Conservation (phyloP, 106 monocot species). For the Acanthochlamys bracteata region DNA sequence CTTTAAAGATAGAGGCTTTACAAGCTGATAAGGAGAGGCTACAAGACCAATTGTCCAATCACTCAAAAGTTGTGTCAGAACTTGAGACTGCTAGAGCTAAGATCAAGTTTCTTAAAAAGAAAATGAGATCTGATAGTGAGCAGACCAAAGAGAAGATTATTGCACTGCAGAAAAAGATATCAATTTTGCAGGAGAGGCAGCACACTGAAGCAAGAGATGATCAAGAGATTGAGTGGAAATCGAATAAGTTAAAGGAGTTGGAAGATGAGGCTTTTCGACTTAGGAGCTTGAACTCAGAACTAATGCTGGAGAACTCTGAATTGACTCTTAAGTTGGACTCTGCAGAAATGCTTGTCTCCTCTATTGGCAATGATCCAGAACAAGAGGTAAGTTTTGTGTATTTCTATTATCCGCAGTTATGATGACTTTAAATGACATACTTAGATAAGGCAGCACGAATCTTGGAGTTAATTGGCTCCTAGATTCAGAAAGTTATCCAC, state of each 20-base stretch:
- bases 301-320: conserved; percentile 37
- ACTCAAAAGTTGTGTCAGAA: conserved; percentile 17
- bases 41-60: conserved; percentile 23
- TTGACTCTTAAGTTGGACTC: conserved; percentile 32
- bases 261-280: conserved; percentile 38
- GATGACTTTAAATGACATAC: too few relatives aligned
- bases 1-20: conserved; percentile 41
- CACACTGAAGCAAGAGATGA: conserved; percentile 1
- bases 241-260: conserved; percentile 39
- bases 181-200: conserved; percentile 16
- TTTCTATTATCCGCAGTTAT: neutral
- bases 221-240: conserved; percentile 18
- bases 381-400: conserved; percentile 17
- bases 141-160: conserved; percentile 29
- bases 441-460: too few relatives aligned
- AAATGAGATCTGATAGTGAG: conserved; percentile 22
- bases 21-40: conserved; percentile 51
- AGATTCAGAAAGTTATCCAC: too few relatives aligned
- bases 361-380: neutral
- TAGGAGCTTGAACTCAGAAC: conserved; percentile 18
- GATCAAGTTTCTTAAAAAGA: conserved; percentile 38
- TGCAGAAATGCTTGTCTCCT: conserved; percentile 4
- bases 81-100: conserved; percentile 29
- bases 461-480: too few relatives aligned
- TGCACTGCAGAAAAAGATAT: conserved; percentile 16